These are phyloP conservation scores for Glycine soja DNA, from an alignment of 306 rosid species.

Conservation along the genomic window DNA sequence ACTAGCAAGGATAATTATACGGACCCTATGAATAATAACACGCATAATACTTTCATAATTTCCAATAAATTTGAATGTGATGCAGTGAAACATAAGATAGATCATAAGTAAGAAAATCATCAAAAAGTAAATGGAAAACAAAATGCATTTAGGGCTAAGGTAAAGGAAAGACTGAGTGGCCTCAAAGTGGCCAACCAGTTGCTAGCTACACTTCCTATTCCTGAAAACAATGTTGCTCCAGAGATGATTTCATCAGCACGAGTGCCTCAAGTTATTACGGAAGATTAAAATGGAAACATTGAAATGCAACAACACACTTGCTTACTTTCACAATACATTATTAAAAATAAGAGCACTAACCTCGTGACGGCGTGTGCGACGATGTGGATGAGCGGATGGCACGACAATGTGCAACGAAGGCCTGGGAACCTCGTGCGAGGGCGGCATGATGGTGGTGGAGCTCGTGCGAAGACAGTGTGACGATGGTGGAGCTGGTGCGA, in stretches of 20 bases:
- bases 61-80: conserved; percentile 48
- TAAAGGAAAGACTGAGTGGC: conserved; percentile 51
- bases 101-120: conserved; percentile 44
- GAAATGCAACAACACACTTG: conserved; percentile 17
- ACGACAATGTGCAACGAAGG: no score
- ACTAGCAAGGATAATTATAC: conserved; percentile 43
- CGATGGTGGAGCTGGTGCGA: no score
- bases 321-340: no score
- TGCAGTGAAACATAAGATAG: conserved; percentile 49
- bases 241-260: conserved; percentile 45
- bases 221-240: conserved; percentile 51
- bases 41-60: conserved; percentile 39
- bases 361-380: no score
- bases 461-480: no score
- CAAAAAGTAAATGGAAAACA: conserved; percentile 55
- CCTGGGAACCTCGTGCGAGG: no score
- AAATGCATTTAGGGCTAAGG: conserved; percentile 50
- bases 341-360: no score
- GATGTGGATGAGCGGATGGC: no score
- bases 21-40: conserved; percentile 46
- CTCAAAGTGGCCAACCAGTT: conserved; percentile 49
- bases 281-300: conserved; percentile 65
- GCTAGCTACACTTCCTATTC: conserved; percentile 40
- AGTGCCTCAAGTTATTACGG: conserved; percentile 52
- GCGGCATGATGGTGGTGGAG: no score